Conservation (phyloP, 2,329 filamentous ascomycete species). For the Metarhizium robertsii region DNA sequence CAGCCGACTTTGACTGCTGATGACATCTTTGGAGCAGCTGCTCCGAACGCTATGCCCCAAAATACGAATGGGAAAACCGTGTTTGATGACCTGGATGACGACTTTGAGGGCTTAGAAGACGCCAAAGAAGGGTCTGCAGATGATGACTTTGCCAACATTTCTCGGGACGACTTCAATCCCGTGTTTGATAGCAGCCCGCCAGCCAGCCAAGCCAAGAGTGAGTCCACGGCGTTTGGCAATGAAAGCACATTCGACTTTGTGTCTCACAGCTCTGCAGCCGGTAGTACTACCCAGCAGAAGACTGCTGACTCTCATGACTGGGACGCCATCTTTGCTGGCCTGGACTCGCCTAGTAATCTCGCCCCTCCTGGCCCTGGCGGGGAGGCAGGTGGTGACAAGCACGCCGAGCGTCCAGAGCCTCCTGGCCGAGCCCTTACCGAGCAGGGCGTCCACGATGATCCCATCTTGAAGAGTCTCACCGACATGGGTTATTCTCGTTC, state of each 20-base stretch:
- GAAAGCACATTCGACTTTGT: constrained; percentile 54
- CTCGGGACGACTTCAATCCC: constrained; percentile 70
- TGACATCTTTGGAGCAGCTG: constrained; percentile 32
- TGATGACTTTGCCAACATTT: constrained; percentile 70
- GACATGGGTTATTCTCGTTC: constrained; percentile 76
- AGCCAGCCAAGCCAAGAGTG: constrained; percentile 43
- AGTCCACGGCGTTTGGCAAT: constrained; percentile 40
- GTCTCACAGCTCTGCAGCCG: constrained; percentile 24
- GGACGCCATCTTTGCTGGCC: constrained; percentile 85
- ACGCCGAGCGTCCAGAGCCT: constrained; percentile 17
- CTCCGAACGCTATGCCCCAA: constrained; percentile 15
- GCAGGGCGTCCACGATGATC: constrained; percentile 77
- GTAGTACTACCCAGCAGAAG: constrained; percentile 27
- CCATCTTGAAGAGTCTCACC: constrained; percentile 81
- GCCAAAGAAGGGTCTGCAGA: constrained; percentile 73
- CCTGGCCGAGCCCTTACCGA: constrained; percentile 60
- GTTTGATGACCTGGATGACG: constrained; percentile 69
- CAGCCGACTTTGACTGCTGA: constrained; percentile 25
- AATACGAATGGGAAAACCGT: constrained; percentile 35
- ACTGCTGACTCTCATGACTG: constrained; percentile 63
- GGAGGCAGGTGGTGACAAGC: constrained; percentile 5
- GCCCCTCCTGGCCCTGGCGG: constrained; percentile 11
- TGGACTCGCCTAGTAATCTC: constrained; percentile 47
- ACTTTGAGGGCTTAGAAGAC: constrained; percentile 76
- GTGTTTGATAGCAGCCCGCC: constrained; percentile 66